Conservation (phyloP, 148 eudicot genomes). For the Vaccinium vitisidaea region DNA sequence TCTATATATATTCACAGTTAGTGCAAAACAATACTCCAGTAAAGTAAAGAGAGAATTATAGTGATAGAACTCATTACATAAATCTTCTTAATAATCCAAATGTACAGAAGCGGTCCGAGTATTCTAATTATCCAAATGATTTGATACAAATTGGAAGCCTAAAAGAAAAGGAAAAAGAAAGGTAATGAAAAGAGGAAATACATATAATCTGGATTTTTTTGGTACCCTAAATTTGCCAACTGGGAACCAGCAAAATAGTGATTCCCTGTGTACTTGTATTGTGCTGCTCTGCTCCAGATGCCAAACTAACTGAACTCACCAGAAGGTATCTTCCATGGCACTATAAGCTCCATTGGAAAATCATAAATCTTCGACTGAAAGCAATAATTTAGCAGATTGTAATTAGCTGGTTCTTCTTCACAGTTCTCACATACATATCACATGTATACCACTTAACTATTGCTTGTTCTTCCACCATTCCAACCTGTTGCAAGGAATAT, state of each 20-base stretch:
- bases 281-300: background rate
- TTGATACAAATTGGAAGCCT: constrained; percentile 6
- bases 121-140: background rate
- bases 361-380: background rate
- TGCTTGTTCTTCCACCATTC: constrained; percentile 9
- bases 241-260: background rate
- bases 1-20: no score
- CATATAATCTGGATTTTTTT: background rate
- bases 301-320: background rate
- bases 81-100: background rate
- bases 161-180: background rate
- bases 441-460: constrained; percentile 6
- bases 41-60: background rate
- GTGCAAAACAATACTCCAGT: background rate
- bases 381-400: background rate
- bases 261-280: constrained; percentile 1
- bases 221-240: background rate
- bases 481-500: constrained; percentile 15
- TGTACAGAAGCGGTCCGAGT: background rate
- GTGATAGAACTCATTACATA: background rate
- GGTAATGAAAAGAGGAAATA: background rate
- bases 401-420: constrained; percentile 7
- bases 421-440: background rate
- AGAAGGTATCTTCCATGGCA: background rate
- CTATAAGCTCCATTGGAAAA: background rate